Evolutionary conservation across 768 basidiomycete species (phyloP), one percentile per base, ranked within the genome.

Genomic region (Saitozyma podzolica): DNA sequence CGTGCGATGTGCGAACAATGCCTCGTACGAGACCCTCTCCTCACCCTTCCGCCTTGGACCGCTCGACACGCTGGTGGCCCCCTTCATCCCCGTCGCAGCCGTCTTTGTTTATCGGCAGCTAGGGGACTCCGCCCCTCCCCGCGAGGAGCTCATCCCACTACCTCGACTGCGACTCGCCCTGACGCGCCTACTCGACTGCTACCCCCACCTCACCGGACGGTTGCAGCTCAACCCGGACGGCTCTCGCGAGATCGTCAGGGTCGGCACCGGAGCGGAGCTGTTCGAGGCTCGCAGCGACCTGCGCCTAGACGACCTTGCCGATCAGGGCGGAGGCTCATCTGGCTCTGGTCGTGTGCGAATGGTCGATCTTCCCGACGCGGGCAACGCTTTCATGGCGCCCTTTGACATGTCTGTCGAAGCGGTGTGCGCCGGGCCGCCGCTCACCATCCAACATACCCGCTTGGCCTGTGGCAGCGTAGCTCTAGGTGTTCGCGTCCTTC

Each of bases 191-290:
- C 62, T 72, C 47, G 59, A 68, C 54, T 59, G 52, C 59, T 72
- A 72, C 57, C 67, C 70, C 37, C 70, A 72, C 49, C 64, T 72
- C 19, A 66, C 70, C 13, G 70, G 70, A 3, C 50, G 62, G 19
- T 50, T 63, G 6, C 50, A 45, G 13, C 41, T 58, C 13, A 45
- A 58, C 29, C 29, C 62, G 39, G 20, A 20, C 9, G 62, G 62
- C 14, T 40, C 19, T 3, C 54, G 40, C 20, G 10, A 9, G 14
- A 50, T 62, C 43, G 55, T 40, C 37, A 29, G 49, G 4, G 19
- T 56, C 14, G 54, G 54, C 10, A 41, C 54, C 7, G 61, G 61
- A 16, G 54, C 55, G 4, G 14, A 13, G 29, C 49, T 62, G 5
- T n/a, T n/a, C 11, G 50, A 51, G 50, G 56, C 62, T 0, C 37